Base-by-base conservation (phyloP, 495 filamentous ascomycete species). In the Xylaria nigripes region DNA sequence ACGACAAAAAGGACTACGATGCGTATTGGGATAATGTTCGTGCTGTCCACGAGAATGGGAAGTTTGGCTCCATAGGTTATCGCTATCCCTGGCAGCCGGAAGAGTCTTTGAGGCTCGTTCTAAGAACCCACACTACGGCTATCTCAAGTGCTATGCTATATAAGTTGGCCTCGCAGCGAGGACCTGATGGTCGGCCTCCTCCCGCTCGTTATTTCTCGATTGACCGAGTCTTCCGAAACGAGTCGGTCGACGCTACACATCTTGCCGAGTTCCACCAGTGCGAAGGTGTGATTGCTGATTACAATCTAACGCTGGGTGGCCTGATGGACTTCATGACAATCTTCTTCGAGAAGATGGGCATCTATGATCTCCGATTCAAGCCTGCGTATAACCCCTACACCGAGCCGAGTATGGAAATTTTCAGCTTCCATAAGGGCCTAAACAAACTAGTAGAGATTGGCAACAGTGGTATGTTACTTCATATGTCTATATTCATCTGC, bases 261-360 rank as follows among this genome's bases (percentile, higher is more conserved):
- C 73, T 98, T 58, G 90, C 90, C 13, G 92, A 98, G 74, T 98
- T 98, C 81, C 93, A 97, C 73, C 93, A 98, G 68, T 85, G 96
- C 43, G 93, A 98, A 72, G 93, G 93, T 66, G 91, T 98, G 54
- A 96, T 97, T 76, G 93, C 93, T 12, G 93, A 98, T 68, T 96
- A 91, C 62, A 84, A 83, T 19, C 73, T 98, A 41, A 90, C 90
- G 7, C 78, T 98, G 12, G 93, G 92, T 57, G 92, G 90, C 24
- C 75, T 96, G 59, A 96, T 96, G 74, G 87, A 88, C 56, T 97
- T 98, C 76, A 94, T 98, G 83, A 83, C 91, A 61, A 83, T 90
- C 59, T 98, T 98, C 82, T 98, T 96, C 70, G 77, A 72, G 24
- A 95, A 95, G 74, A 95, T 98, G 87, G 92, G 92, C 54, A 85